phyloP scores from a whole-genome alignment of 345 rosid species.

The Corchorus olitorius region DNA sequence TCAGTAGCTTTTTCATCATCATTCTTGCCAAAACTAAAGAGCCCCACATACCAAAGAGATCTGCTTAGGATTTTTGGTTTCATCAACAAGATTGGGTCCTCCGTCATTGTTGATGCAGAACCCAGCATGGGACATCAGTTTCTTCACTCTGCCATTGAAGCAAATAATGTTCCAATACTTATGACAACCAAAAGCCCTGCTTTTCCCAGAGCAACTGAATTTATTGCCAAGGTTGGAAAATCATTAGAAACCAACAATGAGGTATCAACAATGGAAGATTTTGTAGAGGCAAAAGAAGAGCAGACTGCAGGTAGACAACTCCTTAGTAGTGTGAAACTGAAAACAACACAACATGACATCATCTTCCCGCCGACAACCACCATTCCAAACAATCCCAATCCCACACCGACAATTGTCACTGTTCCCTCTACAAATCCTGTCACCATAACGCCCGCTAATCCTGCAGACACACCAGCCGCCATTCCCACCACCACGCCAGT shows the following conservation, averaged over 20 bases:
- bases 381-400: constrained; percentile 39
- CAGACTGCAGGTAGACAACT: constrained; percentile 41
- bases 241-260: constrained; percentile 26
- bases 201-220: constrained; percentile 29
- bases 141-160: constrained; percentile 29
- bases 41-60: constrained; percentile 21
- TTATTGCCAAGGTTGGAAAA: constrained; percentile 25
- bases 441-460: constrained; percentile 32
- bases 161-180: constrained; percentile 32
- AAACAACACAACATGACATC: constrained; percentile 39
- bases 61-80: constrained; percentile 30
- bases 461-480: constrained; percentile 32
- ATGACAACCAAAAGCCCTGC: constrained; percentile 24
- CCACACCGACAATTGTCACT: constrained; percentile 60
- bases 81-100: constrained; percentile 30
- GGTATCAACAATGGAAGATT: constrained; percentile 28
- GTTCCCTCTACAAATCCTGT: constrained; percentile 55
- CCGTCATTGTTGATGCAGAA: constrained; percentile 33
- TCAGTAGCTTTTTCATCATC: constrained; percentile 44
- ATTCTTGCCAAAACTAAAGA: constrained; percentile 37
- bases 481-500: constrained; percentile 52
- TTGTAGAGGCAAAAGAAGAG: constrained; percentile 21
- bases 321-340: constrained; percentile 25
- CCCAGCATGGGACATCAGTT: constrained; percentile 29
- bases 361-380: constrained; percentile 39